A percentile compares a stretch with the other conserved stretches of the same genome.
phyloP scores from a whole-genome alignment of 2,329 filamentous ascomycete species.

The Ambrosiella cleistominuta region DNA sequence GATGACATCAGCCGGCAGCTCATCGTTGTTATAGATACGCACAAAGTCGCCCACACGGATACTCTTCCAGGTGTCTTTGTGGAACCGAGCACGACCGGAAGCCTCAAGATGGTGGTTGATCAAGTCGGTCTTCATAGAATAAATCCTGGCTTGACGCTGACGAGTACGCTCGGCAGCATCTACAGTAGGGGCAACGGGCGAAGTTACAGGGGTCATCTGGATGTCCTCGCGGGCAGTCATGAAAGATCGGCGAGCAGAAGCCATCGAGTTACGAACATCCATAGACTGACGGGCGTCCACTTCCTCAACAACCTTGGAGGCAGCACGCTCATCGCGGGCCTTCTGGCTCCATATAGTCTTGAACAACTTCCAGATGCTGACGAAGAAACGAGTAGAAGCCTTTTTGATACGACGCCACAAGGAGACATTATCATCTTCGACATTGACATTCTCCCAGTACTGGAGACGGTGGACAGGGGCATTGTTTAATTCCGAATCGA shows the following conservation, averaged over 20 bases:
- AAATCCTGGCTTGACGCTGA: conserved; percentile 22
- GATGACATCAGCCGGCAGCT: conserved; percentile 83
- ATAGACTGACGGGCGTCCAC: conserved; percentile 46
- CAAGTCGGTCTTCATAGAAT: conserved; percentile 37
- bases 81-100: conserved; percentile 64
- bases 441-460: conserved; percentile 87
- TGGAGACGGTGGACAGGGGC: conserved; percentile 79
- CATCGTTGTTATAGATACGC: conserved; percentile 88
- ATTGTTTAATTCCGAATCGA: conserved; percentile 92
- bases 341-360: conserved; percentile 34
- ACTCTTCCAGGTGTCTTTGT: conserved; percentile 88
- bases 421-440: conserved; percentile 69
- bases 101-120: conserved; percentile 53
- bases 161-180: conserved; percentile 18
- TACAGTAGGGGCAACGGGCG: conserved; percentile 32
- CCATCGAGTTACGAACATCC: conserved; percentile 24
- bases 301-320: conserved; percentile 24
- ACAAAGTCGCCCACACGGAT: conserved; percentile 92
- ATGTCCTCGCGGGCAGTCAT: conserved; percentile 39
- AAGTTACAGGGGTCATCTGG: conserved; percentile 74
- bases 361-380: conserved; percentile 32
- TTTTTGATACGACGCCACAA: conserved; percentile 85
- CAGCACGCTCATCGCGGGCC: conserved; percentile 30
- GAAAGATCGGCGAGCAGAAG: conserved; percentile 35
- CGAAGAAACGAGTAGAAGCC: conserved; percentile 47